Evolutionary conservation across 768 basidiomycete genomes (phyloP).

Genomic region (Trichaptum fuscoviolaceum): DNA sequence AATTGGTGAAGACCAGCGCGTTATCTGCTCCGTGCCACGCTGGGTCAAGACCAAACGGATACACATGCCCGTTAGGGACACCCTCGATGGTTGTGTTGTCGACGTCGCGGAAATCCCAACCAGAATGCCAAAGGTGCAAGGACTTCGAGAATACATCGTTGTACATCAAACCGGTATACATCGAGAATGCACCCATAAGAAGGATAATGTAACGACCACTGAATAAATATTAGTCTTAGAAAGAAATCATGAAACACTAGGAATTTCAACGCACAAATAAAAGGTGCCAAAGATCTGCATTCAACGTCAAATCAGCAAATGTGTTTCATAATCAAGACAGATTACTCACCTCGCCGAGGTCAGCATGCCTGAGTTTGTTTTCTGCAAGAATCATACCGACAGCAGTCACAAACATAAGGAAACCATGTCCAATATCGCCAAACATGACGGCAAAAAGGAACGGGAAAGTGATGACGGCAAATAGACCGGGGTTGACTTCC

Average conservation of each 20-base stretch:
- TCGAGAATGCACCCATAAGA: conserved; percentile 95
- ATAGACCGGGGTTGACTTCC: conserved; percentile 94
- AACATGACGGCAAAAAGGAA: conserved; percentile 99
- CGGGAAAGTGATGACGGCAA: conserved; percentile 90
- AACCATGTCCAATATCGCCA: conserved; percentile 96
- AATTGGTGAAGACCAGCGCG: conserved; percentile 89
- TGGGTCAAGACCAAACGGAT: conserved; percentile 93
- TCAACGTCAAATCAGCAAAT: conserved; percentile 7
- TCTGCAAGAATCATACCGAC: conserved; percentile 85
- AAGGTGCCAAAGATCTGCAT: conserved; percentile 76
- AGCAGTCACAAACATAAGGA: conserved; percentile 73
- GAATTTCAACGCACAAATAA: conserved; percentile 69
- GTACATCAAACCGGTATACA: conserved; percentile 96
- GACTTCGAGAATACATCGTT: conserved; percentile 98
- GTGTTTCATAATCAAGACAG: conserved; percentile 3
- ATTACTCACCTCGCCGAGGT: conserved; percentile 66
- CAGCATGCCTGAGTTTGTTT: conserved; percentile 64
- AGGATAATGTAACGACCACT: conserved; percentile 98
- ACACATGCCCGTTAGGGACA: conserved; percentile 59
- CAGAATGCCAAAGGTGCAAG: conserved; percentile 81
- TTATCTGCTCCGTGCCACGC: conserved; percentile 95
- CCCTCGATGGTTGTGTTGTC: conserved; percentile 45
- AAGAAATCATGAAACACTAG: conserved; percentile 10
- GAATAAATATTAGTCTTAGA: conserved; percentile 16
- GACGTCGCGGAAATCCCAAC: conserved; percentile 68